These are phyloP conservation scores for Saccharomyces kudriavzevii DNA, from an alignment of 805 yeast species.

Conservation along the genomic window DNA sequence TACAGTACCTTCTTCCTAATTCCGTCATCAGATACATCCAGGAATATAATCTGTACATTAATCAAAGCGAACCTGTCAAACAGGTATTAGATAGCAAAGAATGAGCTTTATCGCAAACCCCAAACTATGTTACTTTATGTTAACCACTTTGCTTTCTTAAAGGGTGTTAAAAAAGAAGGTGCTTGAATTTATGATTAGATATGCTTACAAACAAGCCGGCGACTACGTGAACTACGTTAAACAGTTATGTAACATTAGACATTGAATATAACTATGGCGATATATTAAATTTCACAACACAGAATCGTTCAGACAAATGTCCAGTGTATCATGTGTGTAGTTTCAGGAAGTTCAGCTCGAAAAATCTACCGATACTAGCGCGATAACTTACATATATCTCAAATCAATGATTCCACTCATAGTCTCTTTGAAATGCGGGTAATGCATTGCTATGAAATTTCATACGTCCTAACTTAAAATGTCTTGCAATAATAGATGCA, in stretches of 20 bases:
- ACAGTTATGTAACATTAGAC: background rate
- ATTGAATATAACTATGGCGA: background rate
- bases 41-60: constrained; percentile 76
- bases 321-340: background rate
- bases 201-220: background rate
- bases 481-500: background rate
- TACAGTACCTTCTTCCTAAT: constrained; percentile 88
- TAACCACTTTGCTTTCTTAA: background rate
- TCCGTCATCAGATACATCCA: constrained; percentile 91
- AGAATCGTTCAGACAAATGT: background rate
- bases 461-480: background rate
- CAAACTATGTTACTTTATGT: background rate
- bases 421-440: too few relatives aligned
- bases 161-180: background rate
- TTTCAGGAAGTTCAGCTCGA: background rate
- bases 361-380: too few relatives aligned
- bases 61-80: constrained; percentile 89
- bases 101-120: constrained; percentile 5
- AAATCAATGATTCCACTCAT: too few relatives aligned
- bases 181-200: background rate
- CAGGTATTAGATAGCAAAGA: constrained; percentile 54
- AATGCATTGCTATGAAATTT: background rate
- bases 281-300: background rate
- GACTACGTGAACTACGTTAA: background rate
- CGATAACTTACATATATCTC: too few relatives aligned